phyloP scores from a whole-genome alignment of 176 grass and related monocot species.

The Oryza officinalis region DNA sequence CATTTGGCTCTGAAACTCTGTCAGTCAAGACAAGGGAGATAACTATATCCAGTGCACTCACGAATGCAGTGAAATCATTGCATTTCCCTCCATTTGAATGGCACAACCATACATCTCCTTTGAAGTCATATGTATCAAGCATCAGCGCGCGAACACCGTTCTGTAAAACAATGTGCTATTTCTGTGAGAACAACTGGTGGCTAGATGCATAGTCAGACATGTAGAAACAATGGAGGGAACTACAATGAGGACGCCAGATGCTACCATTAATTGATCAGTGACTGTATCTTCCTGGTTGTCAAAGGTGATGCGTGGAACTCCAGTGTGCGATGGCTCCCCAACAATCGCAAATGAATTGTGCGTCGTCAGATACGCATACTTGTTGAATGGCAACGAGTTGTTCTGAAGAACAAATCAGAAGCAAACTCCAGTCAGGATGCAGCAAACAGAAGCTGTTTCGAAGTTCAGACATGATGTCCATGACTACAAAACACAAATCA shows the following conservation, averaged over 20 bases:
- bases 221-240: background rate
- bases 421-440: conserved; percentile 7
- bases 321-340: conserved; percentile 90
- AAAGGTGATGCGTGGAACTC: conserved; percentile 79
- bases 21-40: background rate
- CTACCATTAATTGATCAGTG: conserved; percentile 81
- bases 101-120: conserved; percentile 84
- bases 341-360: conserved; percentile 83
- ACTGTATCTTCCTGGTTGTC: conserved; percentile 87
- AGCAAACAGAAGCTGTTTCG: background rate
- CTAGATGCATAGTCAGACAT: conserved; percentile 8
- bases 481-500: background rate
- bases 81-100: conserved; percentile 84
- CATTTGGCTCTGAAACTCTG: background rate
- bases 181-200: background rate
- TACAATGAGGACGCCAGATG: background rate
- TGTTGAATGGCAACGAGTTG: conserved; percentile 92
- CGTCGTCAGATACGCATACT: conserved; percentile 92
- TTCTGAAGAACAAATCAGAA: conserved; percentile 57
- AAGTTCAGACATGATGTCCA: background rate
- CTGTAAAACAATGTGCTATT: conserved; percentile 34
- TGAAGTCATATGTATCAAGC: conserved; percentile 93
- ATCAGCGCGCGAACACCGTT: conserved; percentile 84
- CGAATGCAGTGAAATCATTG: conserved; percentile 87
- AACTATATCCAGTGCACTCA: conserved; percentile 42